Percentiles rank a stretch among this genome's conserved stretches.
Conservation (phyloP, 495 filamentous ascomycete genomes). For the Arthonia radiata region DNA sequence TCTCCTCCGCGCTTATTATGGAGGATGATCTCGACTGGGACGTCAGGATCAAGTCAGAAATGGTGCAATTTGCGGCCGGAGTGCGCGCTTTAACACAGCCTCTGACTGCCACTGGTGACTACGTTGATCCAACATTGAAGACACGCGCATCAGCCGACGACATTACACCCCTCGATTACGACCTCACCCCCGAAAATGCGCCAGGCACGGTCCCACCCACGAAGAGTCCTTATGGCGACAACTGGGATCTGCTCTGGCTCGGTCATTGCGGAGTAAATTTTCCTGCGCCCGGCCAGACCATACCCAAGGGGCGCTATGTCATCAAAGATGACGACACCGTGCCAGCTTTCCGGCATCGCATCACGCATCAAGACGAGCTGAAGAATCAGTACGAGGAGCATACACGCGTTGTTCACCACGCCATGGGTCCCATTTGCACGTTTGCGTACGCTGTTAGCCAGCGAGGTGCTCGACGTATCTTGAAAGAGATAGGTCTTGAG, state of each 20-base stretch:
- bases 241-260: conserved; percentile 33
- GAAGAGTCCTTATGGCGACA: conserved; percentile 27
- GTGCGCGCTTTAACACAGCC: conserved; percentile 12
- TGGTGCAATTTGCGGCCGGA: conserved; percentile 20
- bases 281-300: conserved; percentile 7
- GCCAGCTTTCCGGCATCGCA: conserved; percentile 4
- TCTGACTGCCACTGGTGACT: too few species aligned
- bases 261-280: conserved; percentile 22
- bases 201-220: conserved; percentile 10
- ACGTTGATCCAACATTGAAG: neutral
- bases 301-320: too few species aligned
- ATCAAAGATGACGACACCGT: conserved; percentile 9
- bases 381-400: conserved; percentile 12
- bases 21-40: conserved; percentile 38
- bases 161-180: neutral
- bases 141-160: neutral
- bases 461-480: conserved; percentile 24
- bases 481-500: conserved; percentile 22
- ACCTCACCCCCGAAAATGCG: conserved; percentile 5
- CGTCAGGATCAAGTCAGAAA: conserved; percentile 22
- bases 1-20: conserved; percentile 25
- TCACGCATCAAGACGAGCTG: neutral
- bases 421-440: conserved; percentile 23
- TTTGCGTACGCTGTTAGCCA: conserved; percentile 30
- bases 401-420: conserved; percentile 22